Evolutionary conservation across 108 stramenopile species (phyloP).

Genomic region (Nitzschia sp.): DNA sequence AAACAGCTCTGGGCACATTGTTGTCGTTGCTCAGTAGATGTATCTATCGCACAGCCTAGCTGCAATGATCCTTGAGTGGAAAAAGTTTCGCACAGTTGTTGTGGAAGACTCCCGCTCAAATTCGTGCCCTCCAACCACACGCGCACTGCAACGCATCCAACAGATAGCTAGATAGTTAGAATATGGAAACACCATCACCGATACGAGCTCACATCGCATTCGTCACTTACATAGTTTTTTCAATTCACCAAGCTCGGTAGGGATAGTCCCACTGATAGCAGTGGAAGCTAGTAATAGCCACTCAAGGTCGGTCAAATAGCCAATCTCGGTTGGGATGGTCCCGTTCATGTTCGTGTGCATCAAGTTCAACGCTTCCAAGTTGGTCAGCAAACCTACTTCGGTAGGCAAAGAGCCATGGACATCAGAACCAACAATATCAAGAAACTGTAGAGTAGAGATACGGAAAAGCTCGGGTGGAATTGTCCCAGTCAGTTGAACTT

Average conservation of each 20-base stretch:
- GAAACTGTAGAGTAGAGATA: constrained; percentile 2
- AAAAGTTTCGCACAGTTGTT: constrained; percentile 1
- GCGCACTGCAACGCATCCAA: not conserved
- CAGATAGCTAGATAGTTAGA: not conserved
- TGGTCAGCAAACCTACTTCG: not conserved
- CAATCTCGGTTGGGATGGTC: constrained; percentile 21
- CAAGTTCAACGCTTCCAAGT: constrained; percentile 9
- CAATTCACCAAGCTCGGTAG: constrained; percentile 11
- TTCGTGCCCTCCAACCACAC: constrained; percentile 10
- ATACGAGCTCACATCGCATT: not conserved
- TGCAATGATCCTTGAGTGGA: not conserved
- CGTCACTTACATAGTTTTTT: constrained; percentile 7
- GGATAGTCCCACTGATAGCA: constrained; percentile 4
- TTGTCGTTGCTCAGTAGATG: too few relatives aligned
- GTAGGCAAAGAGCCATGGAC: constrained; percentile 2
- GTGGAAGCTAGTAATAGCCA: constrained; percentile 12
- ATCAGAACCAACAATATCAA: not conserved
- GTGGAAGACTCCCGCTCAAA: constrained; percentile 6
- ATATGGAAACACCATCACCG: not conserved
- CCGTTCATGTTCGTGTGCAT: not conserved
- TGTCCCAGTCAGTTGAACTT: constrained; percentile 4
- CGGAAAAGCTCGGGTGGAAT: constrained; percentile 3
- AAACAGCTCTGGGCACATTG: too few relatives aligned
- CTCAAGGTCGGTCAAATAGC: not conserved
- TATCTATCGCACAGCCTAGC: too few relatives aligned